These are phyloP conservation scores for Erigeron canadensis DNA, from an alignment of 129 eudicot species.

Conservation along the genomic window DNA sequence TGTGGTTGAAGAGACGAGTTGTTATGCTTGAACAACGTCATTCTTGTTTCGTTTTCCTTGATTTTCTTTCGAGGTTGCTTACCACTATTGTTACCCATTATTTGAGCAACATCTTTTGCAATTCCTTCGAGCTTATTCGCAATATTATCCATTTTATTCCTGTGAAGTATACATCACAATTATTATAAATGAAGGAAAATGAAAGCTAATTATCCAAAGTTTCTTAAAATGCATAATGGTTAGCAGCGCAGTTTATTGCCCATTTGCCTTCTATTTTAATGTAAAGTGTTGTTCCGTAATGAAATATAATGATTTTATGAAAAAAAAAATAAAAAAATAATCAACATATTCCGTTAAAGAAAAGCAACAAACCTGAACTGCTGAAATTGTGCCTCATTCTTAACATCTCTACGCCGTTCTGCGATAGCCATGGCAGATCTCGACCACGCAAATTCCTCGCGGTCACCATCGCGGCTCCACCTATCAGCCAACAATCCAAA, in stretches of 20 bases:
- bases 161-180: conserved; percentile 20
- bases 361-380: conserved; percentile 45
- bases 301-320: too few relatives aligned
- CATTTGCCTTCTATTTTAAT: too few relatives aligned
- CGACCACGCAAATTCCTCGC: conserved; percentile 59
- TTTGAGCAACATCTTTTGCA: conserved; percentile 51
- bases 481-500: conserved; percentile 50
- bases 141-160: conserved; percentile 50
- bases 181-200: too few relatives aligned
- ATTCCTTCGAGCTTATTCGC: conserved; percentile 55
- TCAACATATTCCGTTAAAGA: not conserved
- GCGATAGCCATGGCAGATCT: conserved; percentile 34
- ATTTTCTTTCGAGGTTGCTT: conserved; percentile 41
- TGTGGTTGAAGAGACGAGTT: conserved; percentile 43
- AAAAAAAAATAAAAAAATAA: too few relatives aligned
- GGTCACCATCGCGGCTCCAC: conserved; percentile 50
- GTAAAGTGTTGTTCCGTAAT: too few relatives aligned
- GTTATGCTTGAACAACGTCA: conserved; percentile 62
- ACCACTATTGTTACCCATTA: conserved; percentile 36
- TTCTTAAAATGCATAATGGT: too few relatives aligned
- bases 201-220: too few relatives aligned
- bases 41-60: conserved; percentile 44
- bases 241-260: too few relatives aligned
- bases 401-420: conserved; percentile 39
- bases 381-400: conserved; percentile 40